These are phyloP conservation scores for Blastomyces gilchristii DNA, from an alignment of 2,329 filamentous ascomycete genomes.

Conservation along the genomic window DNA sequence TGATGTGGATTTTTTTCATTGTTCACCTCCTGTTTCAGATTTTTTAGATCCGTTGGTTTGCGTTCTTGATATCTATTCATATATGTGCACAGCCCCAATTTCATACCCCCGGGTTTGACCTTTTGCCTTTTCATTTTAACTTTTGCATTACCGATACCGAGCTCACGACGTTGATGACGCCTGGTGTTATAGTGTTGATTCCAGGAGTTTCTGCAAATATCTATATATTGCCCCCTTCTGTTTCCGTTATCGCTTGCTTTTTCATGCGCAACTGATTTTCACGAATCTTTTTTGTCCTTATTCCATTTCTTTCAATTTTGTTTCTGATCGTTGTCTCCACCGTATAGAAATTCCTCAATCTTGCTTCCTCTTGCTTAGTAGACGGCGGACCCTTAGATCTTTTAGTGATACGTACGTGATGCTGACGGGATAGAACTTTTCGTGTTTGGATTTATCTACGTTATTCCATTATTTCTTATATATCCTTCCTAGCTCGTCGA, in stretches of 20 bases:
- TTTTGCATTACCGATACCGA: background rate
- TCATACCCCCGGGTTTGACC: background rate
- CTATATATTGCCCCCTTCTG: background rate
- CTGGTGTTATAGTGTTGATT: background rate
- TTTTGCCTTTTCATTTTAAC: background rate
- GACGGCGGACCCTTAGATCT: conserved; percentile 2
- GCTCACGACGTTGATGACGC: conserved; percentile 3
- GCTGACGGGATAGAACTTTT: background rate
- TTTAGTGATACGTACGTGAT: background rate
- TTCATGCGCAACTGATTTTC: background rate
- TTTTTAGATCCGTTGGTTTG: background rate
- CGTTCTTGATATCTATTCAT: background rate
- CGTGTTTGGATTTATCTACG: background rate
- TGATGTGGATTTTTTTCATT: background rate
- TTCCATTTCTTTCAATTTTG: background rate
- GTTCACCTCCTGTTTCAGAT: background rate
- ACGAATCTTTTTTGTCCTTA: background rate
- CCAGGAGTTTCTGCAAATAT: conserved; percentile 1
- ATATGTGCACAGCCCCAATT: background rate
- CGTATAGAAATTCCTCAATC: background rate
- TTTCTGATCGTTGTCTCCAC: background rate
- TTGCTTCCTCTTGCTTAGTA: background rate
- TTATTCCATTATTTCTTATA: background rate
- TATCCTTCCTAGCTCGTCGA: background rate
- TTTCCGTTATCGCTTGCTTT: background rate